Evolutionary conservation across 495 filamentous ascomycete species (phyloP).

Genomic region (Platismatia glauca): DNA sequence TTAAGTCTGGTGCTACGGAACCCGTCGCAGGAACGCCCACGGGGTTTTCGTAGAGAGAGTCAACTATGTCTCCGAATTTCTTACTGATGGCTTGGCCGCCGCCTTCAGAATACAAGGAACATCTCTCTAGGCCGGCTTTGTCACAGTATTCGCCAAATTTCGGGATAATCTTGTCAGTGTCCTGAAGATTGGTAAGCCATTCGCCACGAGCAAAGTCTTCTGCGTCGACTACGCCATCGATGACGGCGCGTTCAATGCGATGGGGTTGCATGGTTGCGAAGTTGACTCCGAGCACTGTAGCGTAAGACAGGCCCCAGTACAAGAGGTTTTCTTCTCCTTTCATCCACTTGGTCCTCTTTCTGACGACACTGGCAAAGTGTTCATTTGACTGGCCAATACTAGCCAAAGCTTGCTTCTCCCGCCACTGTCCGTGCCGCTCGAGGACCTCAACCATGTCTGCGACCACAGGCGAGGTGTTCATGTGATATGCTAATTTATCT

Average conservation of each 20-base stretch:
- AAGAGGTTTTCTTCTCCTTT: conserved; percentile 36
- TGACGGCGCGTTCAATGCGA: conserved; percentile 38
- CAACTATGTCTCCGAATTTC: conserved; percentile 35
- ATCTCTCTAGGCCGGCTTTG: conserved; percentile 32
- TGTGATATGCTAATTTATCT: conserved; percentile 36
- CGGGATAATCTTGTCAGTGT: conserved; percentile 42
- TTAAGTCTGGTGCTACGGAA: conserved; percentile 34
- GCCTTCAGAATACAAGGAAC: conserved; percentile 31
- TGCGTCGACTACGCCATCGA: conserved; percentile 49
- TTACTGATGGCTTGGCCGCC: conserved; percentile 32
- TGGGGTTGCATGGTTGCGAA: conserved; percentile 48
- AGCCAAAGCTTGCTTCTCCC: conserved; percentile 24
- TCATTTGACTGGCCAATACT: neutral
- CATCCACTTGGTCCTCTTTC: neutral
- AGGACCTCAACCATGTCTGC: conserved; percentile 44
- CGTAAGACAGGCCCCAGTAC: conserved; percentile 63
- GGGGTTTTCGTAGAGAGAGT: conserved; percentile 36
- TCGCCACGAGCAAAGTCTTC: conserved; percentile 35
- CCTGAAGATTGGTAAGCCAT: conserved; percentile 38
- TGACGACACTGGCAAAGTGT: neutral
- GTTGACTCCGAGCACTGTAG: conserved; percentile 53
- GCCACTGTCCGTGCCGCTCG: conserved; percentile 40
- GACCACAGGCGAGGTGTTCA: conserved; percentile 41
- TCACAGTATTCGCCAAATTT: conserved; percentile 43
- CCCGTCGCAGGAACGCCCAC: conserved; percentile 34